Evolutionary conservation across 495 filamentous ascomycete species (phyloP).

Genomic region (Xylaria intraflava): DNA sequence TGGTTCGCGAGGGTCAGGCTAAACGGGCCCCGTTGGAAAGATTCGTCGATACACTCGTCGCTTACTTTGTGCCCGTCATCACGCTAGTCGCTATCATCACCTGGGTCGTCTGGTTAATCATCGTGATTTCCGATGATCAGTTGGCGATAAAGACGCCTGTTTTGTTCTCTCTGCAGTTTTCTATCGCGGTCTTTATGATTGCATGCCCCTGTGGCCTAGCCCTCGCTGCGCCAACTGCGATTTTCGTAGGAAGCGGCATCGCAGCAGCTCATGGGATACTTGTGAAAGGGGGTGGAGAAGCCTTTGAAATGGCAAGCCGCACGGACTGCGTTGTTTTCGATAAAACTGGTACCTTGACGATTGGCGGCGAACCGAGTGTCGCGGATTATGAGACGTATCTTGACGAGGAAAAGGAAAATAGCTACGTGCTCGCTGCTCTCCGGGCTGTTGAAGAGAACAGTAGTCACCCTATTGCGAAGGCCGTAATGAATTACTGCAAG

Average conservation of each 20-base stretch:
- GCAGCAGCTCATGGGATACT: constrained; percentile 86
- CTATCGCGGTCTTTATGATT: constrained; percentile 91
- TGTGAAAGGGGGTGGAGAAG: constrained; percentile 91
- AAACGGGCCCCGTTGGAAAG: constrained; percentile 80
- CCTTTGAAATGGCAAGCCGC: constrained; percentile 86
- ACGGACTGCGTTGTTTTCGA: constrained; percentile 89
- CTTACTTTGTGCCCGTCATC: constrained; percentile 84
- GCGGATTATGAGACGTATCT: constrained; percentile 60
- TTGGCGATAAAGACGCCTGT: constrained; percentile 62
- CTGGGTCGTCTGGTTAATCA: constrained; percentile 73
- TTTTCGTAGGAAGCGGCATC: constrained; percentile 85
- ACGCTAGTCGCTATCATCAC: constrained; percentile 74
- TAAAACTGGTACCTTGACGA: constrained; percentile 89
- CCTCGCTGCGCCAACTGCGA: constrained; percentile 84
- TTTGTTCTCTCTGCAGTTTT: constrained; percentile 83
- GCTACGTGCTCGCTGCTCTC: constrained; percentile 43
- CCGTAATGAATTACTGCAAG: constrained; percentile 64
- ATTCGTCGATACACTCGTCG: constrained; percentile 74
- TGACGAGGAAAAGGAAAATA: constrained; percentile 19
- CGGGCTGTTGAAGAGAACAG: constrained; percentile 72
- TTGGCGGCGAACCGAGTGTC: constrained; percentile 74
- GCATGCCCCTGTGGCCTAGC: constrained; percentile 92
- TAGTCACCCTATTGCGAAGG: constrained; percentile 80
- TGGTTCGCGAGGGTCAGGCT: constrained; percentile 87
- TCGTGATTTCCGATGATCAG: constrained; percentile 64